Evolutionary conservation across 441 rosid genomes (phyloP).

Genomic region (Arabidopsis lyrata): DNA sequence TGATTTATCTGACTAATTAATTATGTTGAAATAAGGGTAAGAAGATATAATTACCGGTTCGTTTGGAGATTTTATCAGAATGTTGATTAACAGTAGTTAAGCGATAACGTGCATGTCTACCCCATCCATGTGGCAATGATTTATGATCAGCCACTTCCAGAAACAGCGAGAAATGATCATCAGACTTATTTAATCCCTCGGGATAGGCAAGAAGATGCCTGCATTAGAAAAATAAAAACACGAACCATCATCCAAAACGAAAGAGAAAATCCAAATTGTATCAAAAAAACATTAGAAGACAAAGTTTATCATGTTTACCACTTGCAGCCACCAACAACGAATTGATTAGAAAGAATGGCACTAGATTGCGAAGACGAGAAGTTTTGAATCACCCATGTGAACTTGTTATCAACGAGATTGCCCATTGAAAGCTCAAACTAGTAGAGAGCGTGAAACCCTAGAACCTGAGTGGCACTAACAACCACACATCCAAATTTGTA

Average conservation of each 20-base stretch:
- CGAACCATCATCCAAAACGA: background rate
- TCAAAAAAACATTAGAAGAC: background rate
- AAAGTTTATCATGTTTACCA: conserved; percentile 46
- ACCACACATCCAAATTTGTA: background rate
- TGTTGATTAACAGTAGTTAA: background rate
- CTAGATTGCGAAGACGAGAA: conserved; percentile 52
- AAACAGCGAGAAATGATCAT: background rate
- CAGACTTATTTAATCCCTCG: background rate
- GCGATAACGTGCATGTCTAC: background rate
- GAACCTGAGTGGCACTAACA: background rate
- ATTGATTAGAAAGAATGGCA: conserved; percentile 56
- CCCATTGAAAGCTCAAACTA: background rate
- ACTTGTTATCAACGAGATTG: conserved; percentile 26
- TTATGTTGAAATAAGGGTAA: background rate
- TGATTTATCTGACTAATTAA: background rate
- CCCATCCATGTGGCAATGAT: conserved; percentile 10
- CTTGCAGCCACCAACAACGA: conserved; percentile 57
- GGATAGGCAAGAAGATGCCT: conserved; percentile 25
- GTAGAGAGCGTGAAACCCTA: background rate
- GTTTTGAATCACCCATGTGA: conserved; percentile 63
- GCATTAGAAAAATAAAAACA: background rate
- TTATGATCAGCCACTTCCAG: background rate
- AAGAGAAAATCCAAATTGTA: background rate
- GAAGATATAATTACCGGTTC: background rate
- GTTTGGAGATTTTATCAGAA: background rate